Conservation (phyloP, 805 yeast genomes). For the Metschnikowia koreensis region DNA sequence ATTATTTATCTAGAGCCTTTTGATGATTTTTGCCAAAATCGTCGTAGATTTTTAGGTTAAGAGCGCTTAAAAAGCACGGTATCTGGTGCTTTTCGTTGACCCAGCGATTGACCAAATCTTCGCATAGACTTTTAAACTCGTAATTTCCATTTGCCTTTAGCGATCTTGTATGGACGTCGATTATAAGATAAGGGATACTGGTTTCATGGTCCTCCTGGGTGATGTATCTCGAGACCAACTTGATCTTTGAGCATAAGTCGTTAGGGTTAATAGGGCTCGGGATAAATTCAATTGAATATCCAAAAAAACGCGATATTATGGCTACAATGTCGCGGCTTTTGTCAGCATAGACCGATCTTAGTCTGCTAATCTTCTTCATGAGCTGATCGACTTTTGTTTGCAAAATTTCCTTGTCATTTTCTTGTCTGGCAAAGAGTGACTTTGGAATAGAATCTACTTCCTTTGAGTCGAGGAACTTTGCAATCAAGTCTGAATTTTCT, state of each 20-base stretch:
- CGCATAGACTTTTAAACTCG: constrained; percentile 37
- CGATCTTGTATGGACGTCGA: constrained; percentile 55
- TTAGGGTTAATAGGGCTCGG: constrained; percentile 42
- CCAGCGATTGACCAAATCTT: constrained; percentile 63
- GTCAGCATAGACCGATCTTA: constrained; percentile 56
- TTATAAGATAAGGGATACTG: constrained; percentile 46
- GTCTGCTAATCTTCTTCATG: constrained; percentile 51
- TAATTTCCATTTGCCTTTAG: constrained; percentile 49
- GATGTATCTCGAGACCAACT: constrained; percentile 46
- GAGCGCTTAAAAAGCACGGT: constrained; percentile 74
- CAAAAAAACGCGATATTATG: constrained; percentile 64
- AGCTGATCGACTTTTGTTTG: constrained; percentile 48
- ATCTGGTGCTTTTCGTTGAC: constrained; percentile 64
- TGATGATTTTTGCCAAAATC: constrained; percentile 14
- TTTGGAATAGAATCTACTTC: constrained; percentile 48
- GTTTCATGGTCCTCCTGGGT: constrained; percentile 17
- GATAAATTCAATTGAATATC: constrained; percentile 69
- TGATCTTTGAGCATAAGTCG: constrained; percentile 53
- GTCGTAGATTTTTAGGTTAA: constrained; percentile 66
- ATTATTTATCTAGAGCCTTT: neutral
- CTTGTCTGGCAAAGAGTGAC: constrained; percentile 61
- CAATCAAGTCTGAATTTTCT: constrained; percentile 59
- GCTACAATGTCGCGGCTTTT: constrained; percentile 73
- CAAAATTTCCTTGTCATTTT: constrained; percentile 48
- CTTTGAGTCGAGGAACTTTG: constrained; percentile 19